Evolutionary conservation across 306 rosid species (phyloP).

Genomic region (Cicer yamashitae): DNA sequence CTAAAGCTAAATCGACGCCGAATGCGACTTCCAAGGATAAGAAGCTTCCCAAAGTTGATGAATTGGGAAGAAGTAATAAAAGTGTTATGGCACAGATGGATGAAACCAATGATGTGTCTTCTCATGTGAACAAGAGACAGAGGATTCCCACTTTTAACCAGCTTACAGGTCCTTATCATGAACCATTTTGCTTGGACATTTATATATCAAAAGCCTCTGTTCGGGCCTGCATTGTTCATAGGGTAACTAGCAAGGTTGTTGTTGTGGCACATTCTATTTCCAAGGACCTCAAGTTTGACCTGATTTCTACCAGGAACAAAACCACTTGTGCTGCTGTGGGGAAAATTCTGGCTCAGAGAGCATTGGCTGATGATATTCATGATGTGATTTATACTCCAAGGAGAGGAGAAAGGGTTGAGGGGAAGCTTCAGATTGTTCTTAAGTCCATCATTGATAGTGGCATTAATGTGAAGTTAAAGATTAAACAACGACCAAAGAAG

Average conservation of each 20-base stretch:
- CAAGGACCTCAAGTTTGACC: constrained; percentile 83
- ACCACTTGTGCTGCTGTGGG: constrained; percentile 90
- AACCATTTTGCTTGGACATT: constrained; percentile 90
- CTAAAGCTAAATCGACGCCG: constrained; percentile 19
- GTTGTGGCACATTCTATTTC: constrained; percentile 90
- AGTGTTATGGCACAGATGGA: constrained; percentile 34
- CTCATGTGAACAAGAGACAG: constrained; percentile 56
- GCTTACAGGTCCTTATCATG: constrained; percentile 82
- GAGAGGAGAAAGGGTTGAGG: constrained; percentile 80
- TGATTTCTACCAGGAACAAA: constrained; percentile 70
- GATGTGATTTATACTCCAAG: constrained; percentile 85
- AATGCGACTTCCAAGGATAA: constrained; percentile 41
- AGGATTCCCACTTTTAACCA: constrained; percentile 78
- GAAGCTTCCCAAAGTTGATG: constrained; percentile 46
- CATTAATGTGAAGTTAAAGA: constrained; percentile 74
- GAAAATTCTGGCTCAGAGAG: constrained; percentile 79
- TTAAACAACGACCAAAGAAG: constrained; percentile 71
- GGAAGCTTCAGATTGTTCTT: constrained; percentile 84
- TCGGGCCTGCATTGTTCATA: constrained; percentile 71
- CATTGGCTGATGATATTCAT: constrained; percentile 89
- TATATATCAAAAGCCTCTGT: constrained; percentile 86
- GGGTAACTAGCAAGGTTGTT: constrained; percentile 83
- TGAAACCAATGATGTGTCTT: constrained; percentile 40
- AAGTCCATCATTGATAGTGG: constrained; percentile 74
- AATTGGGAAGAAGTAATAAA: constrained; percentile 32